Percentiles rank a stretch among this genome's conserved stretches.
Evolutionary conservation across 257 asterid species (phyloP).

Genomic region (Perilla frutescens): DNA sequence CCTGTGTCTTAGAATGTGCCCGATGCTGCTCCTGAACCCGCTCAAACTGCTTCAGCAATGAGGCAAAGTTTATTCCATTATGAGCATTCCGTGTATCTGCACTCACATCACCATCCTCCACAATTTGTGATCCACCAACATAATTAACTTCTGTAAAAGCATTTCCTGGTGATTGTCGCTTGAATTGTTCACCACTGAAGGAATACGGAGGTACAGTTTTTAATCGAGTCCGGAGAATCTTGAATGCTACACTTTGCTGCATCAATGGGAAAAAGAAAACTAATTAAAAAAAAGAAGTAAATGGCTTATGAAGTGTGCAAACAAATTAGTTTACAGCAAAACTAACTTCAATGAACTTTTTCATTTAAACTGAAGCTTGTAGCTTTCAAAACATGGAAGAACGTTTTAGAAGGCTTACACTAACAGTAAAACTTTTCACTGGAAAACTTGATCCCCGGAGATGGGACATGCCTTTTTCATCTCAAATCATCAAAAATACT

Average conservation of each 20-base stretch:
- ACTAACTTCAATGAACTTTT: conserved; percentile 9
- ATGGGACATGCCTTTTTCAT: too few species aligned
- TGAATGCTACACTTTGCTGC: conserved; percentile 99
- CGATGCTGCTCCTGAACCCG: conserved; percentile 86
- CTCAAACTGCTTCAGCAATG: conserved; percentile 74
- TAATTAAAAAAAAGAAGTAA: background rate
- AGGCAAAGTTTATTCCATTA: conserved; percentile 68
- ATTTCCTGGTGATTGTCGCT: conserved; percentile 54
- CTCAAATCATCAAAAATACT: too few species aligned
- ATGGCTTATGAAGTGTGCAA: background rate
- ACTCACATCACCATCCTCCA: conserved; percentile 60
- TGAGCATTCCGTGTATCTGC: conserved; percentile 50
- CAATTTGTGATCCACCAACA: conserved; percentile 49
- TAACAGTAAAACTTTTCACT: too few species aligned
- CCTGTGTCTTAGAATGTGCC: conserved; percentile 53
- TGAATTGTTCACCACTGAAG: conserved; percentile 65
- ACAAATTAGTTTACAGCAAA: background rate
- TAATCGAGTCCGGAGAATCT: conserved; percentile 84
- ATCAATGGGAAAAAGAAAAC: conserved; percentile 35
- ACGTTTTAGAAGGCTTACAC: background rate
- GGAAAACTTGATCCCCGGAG: too few species aligned
- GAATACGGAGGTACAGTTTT: conserved; percentile 90
- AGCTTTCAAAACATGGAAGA: conserved; percentile 12
- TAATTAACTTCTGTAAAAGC: conserved; percentile 48
- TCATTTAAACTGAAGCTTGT: conserved; percentile 5